Base-by-base conservation (phyloP, 2,329 filamentous ascomycete genomes). In the Penicillium sp. region DNA sequence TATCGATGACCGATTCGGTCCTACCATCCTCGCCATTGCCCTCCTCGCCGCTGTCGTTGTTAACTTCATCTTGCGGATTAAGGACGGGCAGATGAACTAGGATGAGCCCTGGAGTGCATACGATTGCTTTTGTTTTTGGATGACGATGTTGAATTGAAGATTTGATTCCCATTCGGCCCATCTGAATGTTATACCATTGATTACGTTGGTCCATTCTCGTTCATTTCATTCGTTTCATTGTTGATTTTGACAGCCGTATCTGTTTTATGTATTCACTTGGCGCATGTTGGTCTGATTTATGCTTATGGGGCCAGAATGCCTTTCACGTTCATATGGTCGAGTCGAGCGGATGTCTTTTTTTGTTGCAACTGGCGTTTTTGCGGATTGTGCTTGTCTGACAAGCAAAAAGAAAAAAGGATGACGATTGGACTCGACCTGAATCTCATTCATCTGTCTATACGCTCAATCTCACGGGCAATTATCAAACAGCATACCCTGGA, bases 1-100 rank as follows among this genome's bases (percentile, higher is more conserved):
- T 22, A 97, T 99, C 72, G 94, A 99, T 73, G 94, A 99, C 79
- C 85, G 92, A 40, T 92, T 96, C 69, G 94, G 94, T 8, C 94
- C 94, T 5, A 97, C 92, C 0, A 85, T 97, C 50, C 76, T 99
- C 74, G 90, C 93, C 47, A 83, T 97, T 67, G 89, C 93, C 52
- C 79, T 99, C 63, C 78, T 97, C 67, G 82, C 90, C 46, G 94
- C 93, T 14, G 90, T 99, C n/a, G 81, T 97, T 52, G 90, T 97
- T 69, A 99, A 99, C 80, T 97, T 99, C 73, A 87, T 96, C 37
- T 79, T 99, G 71, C 84, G 92, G 62, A 72, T 77, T 55, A 64
- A 62, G 51, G 71, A 74, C 32, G 61, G 56, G 4, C 57, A 65
- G 40, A 20, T 57, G 45, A 59, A 65, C 43, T 65, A 55, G 59